Conservation (phyloP, 1,284 basidiomycete genomes). For the Trichosporon ovoides region DNA sequence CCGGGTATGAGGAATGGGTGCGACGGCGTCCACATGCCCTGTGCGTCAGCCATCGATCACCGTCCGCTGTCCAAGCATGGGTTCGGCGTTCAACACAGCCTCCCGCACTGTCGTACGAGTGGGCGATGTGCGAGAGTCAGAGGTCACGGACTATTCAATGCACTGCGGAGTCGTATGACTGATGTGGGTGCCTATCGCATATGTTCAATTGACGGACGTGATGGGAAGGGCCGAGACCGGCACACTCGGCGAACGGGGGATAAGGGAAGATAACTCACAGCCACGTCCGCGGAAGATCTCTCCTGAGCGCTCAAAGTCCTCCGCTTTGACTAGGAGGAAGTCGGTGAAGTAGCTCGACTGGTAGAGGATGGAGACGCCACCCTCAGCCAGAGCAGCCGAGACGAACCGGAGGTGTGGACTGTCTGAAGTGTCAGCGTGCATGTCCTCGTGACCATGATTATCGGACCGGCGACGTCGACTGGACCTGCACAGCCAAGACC, state of each 20-base stretch:
- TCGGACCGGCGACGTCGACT: no score
- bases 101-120: not conserved
- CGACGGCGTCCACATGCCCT: constrained; percentile 30
- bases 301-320: constrained; percentile 33
- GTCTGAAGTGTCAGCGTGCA: constrained; percentile 25
- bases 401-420: constrained; percentile 60
- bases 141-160: not conserved
- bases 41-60: constrained; percentile 3
- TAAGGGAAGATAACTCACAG: constrained; percentile 39
- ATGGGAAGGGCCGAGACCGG: no score
- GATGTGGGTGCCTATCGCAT: not conserved
- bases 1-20: constrained; percentile 1
- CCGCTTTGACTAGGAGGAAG: constrained; percentile 61
- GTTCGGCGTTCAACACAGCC: no score
- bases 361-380: constrained; percentile 75
- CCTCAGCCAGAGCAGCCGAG: constrained; percentile 68
- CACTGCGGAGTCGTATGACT: not conserved
- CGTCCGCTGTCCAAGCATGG: not conserved
- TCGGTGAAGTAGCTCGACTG: constrained; percentile 80
- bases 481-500: no score
- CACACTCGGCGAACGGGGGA: no score
- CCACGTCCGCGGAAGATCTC: constrained; percentile 33
- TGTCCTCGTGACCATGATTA: no score
- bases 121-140: not conserved
- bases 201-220: not conserved